Base-by-base conservation (phyloP, 106 monocot genomes). In the Gastrodia elata region DNA sequence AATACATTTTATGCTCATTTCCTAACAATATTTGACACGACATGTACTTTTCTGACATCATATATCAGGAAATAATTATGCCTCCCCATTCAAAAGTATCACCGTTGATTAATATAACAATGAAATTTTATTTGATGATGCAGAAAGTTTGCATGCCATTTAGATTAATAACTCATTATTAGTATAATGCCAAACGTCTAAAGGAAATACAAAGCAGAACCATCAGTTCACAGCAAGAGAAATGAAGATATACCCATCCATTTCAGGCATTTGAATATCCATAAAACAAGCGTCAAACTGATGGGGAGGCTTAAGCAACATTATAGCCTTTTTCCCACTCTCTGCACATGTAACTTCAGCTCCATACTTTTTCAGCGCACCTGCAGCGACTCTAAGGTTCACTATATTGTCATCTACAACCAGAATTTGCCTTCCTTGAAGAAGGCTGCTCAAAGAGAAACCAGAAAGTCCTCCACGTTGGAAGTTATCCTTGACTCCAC, bases 261-360 rank as follows among this genome's bases (percentile, higher is more conserved):
- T 88, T 74, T 86, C 88, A 44, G 91, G 91, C 91, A 91, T 91
- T 80, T 91, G 91, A 76, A 91, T 91, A 74, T 91, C 91, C 91
- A 91, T 91, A 68, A 91, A 91, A 64, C 91, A 91, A 70, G 91
- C 91, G 76, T 91, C 88, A 74, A 91, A 91, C 15, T 78, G 64
- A 55, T 91, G 88, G 5, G 88, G 88, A 68, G 91, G 91, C 79
- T 80, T 83, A 30, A 88, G 87, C 88, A 88, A 68, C 24, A 38
- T 37, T 22, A 88, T 86, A 6, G 91, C 91, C 72, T 84, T 88
- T 74, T 82, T 88, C 39, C 91, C 91, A 76, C 84, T 84, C 11
- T 88, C 88, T 4, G 71, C 91, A 82, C 91, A 86, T 32, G 74
- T 80, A 41, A 91, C 91, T 73, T 88, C 86, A 70, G 88, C 91